Evolutionary conservation across 176 grass and related monocot species (phyloP).

Genomic region (Bromus sterilis): DNA sequence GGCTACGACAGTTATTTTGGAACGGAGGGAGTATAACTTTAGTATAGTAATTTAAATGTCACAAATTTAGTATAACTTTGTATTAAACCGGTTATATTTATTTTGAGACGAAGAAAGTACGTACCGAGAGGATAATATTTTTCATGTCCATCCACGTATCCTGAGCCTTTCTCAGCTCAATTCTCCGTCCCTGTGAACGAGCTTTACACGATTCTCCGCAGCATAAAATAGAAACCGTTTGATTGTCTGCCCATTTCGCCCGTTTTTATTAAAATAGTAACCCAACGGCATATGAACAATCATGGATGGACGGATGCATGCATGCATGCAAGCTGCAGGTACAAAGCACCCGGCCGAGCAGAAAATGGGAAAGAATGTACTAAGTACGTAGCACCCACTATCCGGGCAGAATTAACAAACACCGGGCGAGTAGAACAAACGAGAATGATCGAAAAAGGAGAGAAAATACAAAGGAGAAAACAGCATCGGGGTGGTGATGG

Average conservation of each 20-base stretch:
- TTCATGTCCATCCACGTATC: background rate
- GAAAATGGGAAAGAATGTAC: background rate
- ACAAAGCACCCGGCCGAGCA: background rate
- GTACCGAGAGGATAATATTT: slow-evolving; percentile 3
- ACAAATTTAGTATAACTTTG: too few relatives aligned
- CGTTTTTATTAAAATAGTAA: background rate
- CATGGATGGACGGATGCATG: background rate
- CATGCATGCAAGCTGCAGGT: background rate
- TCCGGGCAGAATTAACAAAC: background rate
- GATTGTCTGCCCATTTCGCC: background rate
- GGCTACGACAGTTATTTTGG: too few relatives aligned
- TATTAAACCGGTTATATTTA: too few relatives aligned
- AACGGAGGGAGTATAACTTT: too few relatives aligned
- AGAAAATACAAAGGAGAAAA: background rate
- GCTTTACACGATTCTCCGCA: background rate
- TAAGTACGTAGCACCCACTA: too few relatives aligned
- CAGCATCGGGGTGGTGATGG: background rate
- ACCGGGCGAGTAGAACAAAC: background rate
- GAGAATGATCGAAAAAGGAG: background rate
- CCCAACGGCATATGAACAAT: background rate
- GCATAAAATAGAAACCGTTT: background rate
- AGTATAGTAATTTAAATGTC: too few relatives aligned
- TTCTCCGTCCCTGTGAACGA: background rate
- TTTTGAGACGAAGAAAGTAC: too few relatives aligned
- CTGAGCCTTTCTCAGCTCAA: background rate